Percentiles rank a stretch among this genome's conserved stretches.
These are phyloP conservation scores for Aspergillus caelatus DNA, from an alignment of 2,329 filamentous ascomycete genomes.

Conservation along the genomic window DNA sequence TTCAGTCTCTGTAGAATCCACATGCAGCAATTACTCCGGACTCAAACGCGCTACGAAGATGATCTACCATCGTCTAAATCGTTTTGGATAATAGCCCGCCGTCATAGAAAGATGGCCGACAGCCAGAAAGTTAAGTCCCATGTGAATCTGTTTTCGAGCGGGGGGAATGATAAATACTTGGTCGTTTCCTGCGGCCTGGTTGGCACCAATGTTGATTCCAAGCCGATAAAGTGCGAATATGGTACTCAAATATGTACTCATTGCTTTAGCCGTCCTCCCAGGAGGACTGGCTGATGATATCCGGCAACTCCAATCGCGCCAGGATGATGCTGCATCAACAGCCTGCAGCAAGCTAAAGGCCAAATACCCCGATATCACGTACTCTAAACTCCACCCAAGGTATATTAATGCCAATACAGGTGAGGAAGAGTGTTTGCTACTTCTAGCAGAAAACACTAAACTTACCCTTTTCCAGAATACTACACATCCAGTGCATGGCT, in stretches of 20 bases:
- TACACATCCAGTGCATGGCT: slow-evolving; percentile 1
- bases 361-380: neutral
- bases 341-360: neutral
- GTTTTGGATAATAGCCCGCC: neutral
- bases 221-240: neutral
- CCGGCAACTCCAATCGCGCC: neutral
- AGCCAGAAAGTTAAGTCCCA: neutral
- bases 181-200: neutral
- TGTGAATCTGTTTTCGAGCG: neutral
- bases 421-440: neutral
- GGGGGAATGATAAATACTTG: neutral
- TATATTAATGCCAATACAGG: slow-evolving; percentile 2
- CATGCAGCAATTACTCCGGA: neutral
- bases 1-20: neutral
- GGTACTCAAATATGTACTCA: neutral
- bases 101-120: neutral
- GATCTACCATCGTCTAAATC: neutral
- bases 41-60: neutral
- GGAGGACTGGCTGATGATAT: neutral
- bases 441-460: too few species aligned
- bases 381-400: neutral
- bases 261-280: neutral
- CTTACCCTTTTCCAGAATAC: neutral
- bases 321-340: neutral
- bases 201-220: neutral